Base-by-base conservation (phyloP, 768 basidiomycete genomes). In the Strobilomyces confusus region DNA sequence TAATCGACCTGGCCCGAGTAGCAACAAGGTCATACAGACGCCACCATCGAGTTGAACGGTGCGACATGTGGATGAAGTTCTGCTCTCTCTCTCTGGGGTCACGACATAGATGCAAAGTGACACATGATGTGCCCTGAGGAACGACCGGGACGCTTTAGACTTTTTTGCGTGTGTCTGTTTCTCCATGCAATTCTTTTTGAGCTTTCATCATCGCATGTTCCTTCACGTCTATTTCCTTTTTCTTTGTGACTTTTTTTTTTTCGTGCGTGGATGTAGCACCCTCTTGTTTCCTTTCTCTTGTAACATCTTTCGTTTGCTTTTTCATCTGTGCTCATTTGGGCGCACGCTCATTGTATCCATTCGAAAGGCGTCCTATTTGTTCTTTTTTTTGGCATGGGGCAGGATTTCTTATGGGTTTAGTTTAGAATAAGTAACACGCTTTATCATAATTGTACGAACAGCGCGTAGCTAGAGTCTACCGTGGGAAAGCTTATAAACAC, bases 111-210 rank as follows among this genome's bases (percentile, higher is more conserved):
- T 54, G 55, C 45, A 40, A n/a, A 41, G 43, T 42, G 56, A 58
- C 44, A 29, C 26, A 40, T 37, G 52, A 57, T 32, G 41, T 55
- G 52, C 45, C 47, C 53, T 41, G 54, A 62, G 17, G 58, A 60
- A 58, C 58, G 47, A 37, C 50, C 49, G 54, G 63, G 57, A 66
- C 66, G 54, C 46, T 66, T 44, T 64, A 67, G 60, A 67, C 42
- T 19, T 51, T 23, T 38, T 37, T 56, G 34, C 30, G 34, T 43
- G 41, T 58, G 33, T 34, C 30, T 58, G 33, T 34, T 29, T 48
- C 37, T 48, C 38, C 48, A 47, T 56, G 41, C 55, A 20, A 32
- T 56, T 46, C 44, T 41, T 40, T 52, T 53, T 46, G 32, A 50
- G 12, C 19, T 40, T 15, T 40, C 40, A 26, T 30, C 47, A 17